Evolutionary conservation across 2,329 filamentous ascomycete species (phyloP).

Genomic region (Verticillium dahliae): DNA sequence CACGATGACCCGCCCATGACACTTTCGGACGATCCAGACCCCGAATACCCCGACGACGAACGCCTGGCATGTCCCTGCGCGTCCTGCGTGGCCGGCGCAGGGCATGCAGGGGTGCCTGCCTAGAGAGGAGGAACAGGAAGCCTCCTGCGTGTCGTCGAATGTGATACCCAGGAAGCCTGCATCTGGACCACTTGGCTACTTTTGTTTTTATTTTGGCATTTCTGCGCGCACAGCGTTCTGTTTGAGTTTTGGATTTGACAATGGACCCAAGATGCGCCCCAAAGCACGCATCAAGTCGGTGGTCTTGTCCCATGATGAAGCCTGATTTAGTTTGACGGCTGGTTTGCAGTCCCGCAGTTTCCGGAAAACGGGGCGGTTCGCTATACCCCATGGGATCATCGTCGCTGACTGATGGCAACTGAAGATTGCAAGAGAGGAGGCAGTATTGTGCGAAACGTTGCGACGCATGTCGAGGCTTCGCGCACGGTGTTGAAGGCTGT

Average conservation of each 20-base stretch:
- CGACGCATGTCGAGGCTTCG: too few relatives aligned
- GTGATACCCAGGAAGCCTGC: background rate
- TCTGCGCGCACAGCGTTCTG: background rate
- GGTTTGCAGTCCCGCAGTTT: too few relatives aligned
- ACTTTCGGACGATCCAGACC: slow-evolving; percentile 9
- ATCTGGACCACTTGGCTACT: background rate
- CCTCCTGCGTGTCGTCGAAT: background rate
- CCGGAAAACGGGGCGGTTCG: background rate
- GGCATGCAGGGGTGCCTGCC: background rate
- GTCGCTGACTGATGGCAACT: background rate
- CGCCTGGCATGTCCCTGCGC: background rate
- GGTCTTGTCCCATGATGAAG: background rate
- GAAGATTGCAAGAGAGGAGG: too few relatives aligned
- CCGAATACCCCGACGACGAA: background rate
- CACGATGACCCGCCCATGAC: slow-evolving; percentile 12
- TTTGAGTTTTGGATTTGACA: background rate
- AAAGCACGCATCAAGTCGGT: too few relatives aligned
- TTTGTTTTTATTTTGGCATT: background rate
- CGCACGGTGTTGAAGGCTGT: too few relatives aligned
- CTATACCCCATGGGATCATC: background rate
- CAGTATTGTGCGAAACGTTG: too few relatives aligned
- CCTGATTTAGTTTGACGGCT: background rate
- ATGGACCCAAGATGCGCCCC: background rate
- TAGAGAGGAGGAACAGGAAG: background rate
- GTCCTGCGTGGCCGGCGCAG: background rate